Evolutionary conservation across 179 eudicot genomes (phyloP).

Genomic region (Camellia oleifera): DNA sequence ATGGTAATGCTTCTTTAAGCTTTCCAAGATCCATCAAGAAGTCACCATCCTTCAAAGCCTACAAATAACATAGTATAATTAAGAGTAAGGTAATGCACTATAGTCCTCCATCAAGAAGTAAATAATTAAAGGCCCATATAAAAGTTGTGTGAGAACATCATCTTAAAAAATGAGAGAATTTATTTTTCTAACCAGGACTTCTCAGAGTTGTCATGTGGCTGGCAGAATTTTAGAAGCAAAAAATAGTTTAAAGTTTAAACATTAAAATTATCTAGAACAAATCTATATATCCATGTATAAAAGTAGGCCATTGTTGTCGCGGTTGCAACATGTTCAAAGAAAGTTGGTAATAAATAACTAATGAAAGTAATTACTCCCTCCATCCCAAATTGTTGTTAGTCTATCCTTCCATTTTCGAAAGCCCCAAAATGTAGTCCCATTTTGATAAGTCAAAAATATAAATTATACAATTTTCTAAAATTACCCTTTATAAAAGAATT

Average conservation of each 20-base stretch:
- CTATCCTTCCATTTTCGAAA: too few relatives aligned
- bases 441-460: too few relatives aligned
- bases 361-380: not conserved
- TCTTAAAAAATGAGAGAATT: not conserved
- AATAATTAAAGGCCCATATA: not conserved
- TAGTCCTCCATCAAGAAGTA: constrained; percentile 5
- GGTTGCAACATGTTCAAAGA: too few relatives aligned
- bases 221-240: constrained; percentile 3
- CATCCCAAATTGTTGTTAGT: too few relatives aligned
- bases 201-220: not conserved
- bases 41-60: constrained; percentile 84
- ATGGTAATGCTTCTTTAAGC: constrained; percentile 77
- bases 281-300: not conserved
- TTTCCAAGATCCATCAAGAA: constrained; percentile 77
- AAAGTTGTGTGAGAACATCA: not conserved
- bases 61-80: constrained; percentile 25
- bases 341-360: not conserved
- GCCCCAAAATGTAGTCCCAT: too few relatives aligned
- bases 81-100: constrained; percentile 15
- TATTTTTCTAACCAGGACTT: not conserved
- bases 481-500: too few relatives aligned
- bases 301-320: not conserved
- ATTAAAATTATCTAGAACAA: not conserved
- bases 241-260: not conserved
- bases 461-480: too few relatives aligned